A percentile compares a stretch with the other conserved stretches of the same genome.
Evolutionary conservation across 2,329 filamentous ascomycete species (phyloP).

Genomic region (Coniochaeta sp.): DNA sequence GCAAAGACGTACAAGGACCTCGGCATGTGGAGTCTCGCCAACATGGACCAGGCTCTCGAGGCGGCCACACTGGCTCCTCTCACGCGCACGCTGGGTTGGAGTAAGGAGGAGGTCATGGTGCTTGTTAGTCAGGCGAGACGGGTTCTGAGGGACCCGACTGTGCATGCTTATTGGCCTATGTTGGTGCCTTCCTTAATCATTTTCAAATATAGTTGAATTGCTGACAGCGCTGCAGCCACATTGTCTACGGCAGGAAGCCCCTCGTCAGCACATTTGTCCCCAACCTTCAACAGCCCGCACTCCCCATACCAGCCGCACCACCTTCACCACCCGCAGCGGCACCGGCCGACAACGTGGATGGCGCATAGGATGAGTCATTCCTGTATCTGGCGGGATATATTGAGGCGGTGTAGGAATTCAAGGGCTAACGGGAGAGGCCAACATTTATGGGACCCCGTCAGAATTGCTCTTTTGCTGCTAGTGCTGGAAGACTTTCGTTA

Average conservation of each 20-base stretch:
- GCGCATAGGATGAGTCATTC: background rate
- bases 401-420: background rate
- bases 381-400: background rate
- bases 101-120: conserved; percentile 15
- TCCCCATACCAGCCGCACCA: too few species aligned
- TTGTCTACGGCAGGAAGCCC: conserved; percentile 2
- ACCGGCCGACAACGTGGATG: background rate
- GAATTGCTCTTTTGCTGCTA: background rate
- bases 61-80: conserved; percentile 18
- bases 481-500: background rate
- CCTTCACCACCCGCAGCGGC: background rate
- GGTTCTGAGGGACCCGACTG: conserved; percentile 7
- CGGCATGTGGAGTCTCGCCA: conserved; percentile 14
- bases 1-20: conserved; percentile 18
- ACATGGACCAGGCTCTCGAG: conserved; percentile 16
- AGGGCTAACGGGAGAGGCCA: background rate
- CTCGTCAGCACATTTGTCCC: background rate
- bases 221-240: background rate
- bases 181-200: too few species aligned
- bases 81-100: conserved; percentile 19
- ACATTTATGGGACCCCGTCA: background rate
- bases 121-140: conserved; percentile 12
- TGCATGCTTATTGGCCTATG: conserved; percentile 14
- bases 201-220: too few species aligned
- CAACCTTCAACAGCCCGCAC: too few species aligned